Evolutionary conservation across 1,139 yeast species (phyloP).

Genomic region (Pichia sp.): DNA sequence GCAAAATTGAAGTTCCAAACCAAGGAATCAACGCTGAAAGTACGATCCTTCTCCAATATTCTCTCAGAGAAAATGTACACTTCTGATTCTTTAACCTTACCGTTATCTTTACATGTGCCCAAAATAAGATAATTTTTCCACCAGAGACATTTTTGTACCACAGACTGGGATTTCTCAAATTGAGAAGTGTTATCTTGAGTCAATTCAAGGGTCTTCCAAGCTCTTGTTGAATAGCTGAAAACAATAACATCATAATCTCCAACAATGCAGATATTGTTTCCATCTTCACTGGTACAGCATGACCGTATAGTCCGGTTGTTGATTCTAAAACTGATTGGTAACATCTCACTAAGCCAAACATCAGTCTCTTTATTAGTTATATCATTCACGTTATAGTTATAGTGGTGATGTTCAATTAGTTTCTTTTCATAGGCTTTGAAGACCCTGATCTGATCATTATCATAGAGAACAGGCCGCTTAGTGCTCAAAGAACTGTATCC

Average conservation of each 20-base stretch:
- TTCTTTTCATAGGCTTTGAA: slow-evolving; percentile 29
- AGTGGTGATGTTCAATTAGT: slow-evolving; percentile 23
- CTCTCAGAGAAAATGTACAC: slow-evolving; percentile 22
- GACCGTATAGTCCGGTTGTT: slow-evolving; percentile 23
- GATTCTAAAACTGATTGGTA: slow-evolving; percentile 24
- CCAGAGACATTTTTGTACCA: slow-evolving; percentile 25
- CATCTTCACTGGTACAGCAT: slow-evolving; percentile 30
- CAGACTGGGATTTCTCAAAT: slow-evolving; percentile 22
- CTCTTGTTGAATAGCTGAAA: slow-evolving; percentile 23
- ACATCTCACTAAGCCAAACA: slow-evolving; percentile 24
- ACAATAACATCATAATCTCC: slow-evolving; percentile 29
- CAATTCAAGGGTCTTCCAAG: slow-evolving; percentile 30
- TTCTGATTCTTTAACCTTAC: slow-evolving; percentile 18
- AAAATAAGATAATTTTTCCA: slow-evolving; percentile 26
- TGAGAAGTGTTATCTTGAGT: slow-evolving; percentile 19
- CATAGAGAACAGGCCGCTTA: slow-evolving; percentile 26
- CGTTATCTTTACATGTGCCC: slow-evolving; percentile 16
- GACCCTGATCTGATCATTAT: slow-evolving; percentile 21
- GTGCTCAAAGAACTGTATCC: slow-evolving; percentile 21
- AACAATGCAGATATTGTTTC: slow-evolving; percentile 29
- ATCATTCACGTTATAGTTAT: slow-evolving; percentile 13
- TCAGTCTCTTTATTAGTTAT: slow-evolving; percentile 24
- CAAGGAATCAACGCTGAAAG: slow-evolving; percentile 21
- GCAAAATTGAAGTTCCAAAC: slow-evolving; percentile 28
- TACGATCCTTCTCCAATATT: slow-evolving; percentile 15